phyloP scores from a whole-genome alignment of 495 filamentous ascomycete genomes.

The Daldinia loculata region DNA sequence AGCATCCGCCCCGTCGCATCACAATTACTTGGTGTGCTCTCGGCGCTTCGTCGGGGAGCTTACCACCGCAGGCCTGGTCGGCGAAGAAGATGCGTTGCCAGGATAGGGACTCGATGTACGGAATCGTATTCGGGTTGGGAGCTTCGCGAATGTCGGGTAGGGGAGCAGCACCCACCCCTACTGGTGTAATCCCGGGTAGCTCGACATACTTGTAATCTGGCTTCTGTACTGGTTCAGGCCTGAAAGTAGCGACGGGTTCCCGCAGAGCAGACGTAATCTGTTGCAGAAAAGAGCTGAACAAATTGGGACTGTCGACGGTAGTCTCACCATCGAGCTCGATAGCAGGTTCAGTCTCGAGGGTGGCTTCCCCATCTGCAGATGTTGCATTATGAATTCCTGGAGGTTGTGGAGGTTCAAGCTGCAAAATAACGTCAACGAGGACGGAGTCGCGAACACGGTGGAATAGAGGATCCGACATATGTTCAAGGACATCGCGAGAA shows the following conservation, averaged over 20 bases:
- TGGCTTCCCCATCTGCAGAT: conserved; percentile 29
- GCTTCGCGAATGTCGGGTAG: conserved; percentile 73
- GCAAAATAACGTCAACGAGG: conserved; percentile 70
- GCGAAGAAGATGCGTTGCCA: conserved; percentile 78
- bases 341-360: conserved; percentile 18
- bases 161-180: conserved; percentile 78
- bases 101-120: conserved; percentile 53
- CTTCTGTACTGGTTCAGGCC: conserved; percentile 45
- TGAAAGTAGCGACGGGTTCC: conserved; percentile 51
- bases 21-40: conserved; percentile 82
- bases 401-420: conserved; percentile 32
- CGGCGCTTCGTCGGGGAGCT: conserved; percentile 66
- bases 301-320: conserved; percentile 39
- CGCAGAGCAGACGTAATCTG: conserved; percentile 65
- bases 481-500: conserved; percentile 75
- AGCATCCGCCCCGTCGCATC: conserved; percentile 84
- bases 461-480: conserved; percentile 84
- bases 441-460: conserved; percentile 76
- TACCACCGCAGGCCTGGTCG: conserved; percentile 70
- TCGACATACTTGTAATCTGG: conserved; percentile 52
- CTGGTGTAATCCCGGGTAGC: conserved; percentile 74
- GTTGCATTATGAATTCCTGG: conserved; percentile 40
- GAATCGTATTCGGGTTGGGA: conserved; percentile 53
- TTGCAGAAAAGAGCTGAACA: conserved; percentile 67
- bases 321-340: conserved; percentile 54